Evolutionary conservation across 805 yeast species (phyloP), one percentile per base, ranked within the genome.

Genomic region (Metschnikowia cubensis): DNA sequence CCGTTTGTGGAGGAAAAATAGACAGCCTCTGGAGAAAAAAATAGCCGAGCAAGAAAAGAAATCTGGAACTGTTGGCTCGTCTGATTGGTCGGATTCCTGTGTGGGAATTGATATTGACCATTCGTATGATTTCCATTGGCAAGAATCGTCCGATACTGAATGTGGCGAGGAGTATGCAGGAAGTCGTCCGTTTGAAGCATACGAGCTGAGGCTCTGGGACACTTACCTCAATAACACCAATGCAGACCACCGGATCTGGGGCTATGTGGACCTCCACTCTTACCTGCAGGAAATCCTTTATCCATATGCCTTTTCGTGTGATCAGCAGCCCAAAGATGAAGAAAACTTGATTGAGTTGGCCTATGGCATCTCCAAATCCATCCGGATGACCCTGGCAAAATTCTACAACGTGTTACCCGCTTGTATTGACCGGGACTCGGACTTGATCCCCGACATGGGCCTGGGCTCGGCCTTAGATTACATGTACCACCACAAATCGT

Each of bases 121-220:
- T 62, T 85, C 95, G 1, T 87, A 83, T 66, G 86, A 80, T 57
- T 87, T 71, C 67, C 89, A 86, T 60, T 87, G 90, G 84, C 74
- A 80, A 3, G 68, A 71, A 45, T 78, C 84, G 14, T 60, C 66
- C 22, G 87, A 83, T 46, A 76, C 79, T 63, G 89, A 92, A 3
- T 90, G 97, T 67, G 85, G 88, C 37, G 96, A 88, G 61, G 88
- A 84, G 44, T 90, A 88, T 65, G 73, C 85, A 35, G 97, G 97
- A 10, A 88, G 82, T 59, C 66, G 64, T 1, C 84, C 90, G 5
- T 82, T 85, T 61, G 94, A 74, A 58, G 76, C 78, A 6, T 49
- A 58, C 34, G 78, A 74, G 57, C 62, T 71, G 39, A 55, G 52
- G 38, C 63, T 69, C n/a, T 73, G 76, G 78, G 60, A 67, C 50